Percentiles rank a stretch among this genome's conserved stretches.
phyloP scores from a whole-genome alignment of 352 stramenopile species.

The Pythium brassicae region DNA sequence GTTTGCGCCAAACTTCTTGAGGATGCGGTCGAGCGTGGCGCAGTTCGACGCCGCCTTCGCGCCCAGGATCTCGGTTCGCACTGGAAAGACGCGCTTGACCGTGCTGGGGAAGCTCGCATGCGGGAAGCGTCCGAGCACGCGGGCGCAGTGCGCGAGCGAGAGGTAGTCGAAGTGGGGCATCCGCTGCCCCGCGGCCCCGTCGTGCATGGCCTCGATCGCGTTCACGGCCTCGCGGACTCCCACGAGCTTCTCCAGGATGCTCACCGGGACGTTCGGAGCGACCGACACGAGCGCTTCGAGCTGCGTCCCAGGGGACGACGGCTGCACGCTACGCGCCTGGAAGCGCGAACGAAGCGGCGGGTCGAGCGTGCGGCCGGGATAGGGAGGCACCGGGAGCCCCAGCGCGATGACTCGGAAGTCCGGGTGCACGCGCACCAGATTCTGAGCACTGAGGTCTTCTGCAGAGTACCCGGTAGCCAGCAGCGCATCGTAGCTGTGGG shows the following conservation, averaged over 20 bases:
- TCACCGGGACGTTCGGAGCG: constrained; percentile 43
- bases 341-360: constrained; percentile 86
- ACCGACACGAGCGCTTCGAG: constrained; percentile 46
- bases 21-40: constrained; percentile 48
- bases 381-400: constrained; percentile 82
- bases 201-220: constrained; percentile 57
- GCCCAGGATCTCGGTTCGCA: constrained; percentile 42
- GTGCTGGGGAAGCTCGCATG: constrained; percentile 26
- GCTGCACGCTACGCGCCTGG: constrained; percentile 66
- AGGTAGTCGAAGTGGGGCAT: constrained; percentile 75
- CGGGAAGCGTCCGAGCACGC: constrained; percentile 50
- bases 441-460: constrained; percentile 45
- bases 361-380: constrained; percentile 80
- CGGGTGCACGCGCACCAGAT: constrained; percentile 82
- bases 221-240: constrained; percentile 69
- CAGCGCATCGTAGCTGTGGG: constrained; percentile 56
- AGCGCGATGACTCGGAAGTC: constrained; percentile 94
- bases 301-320: constrained; percentile 57
- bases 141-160: constrained; percentile 54
- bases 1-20: constrained; percentile 36
- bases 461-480: constrained; percentile 46
- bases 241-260: constrained; percentile 60
- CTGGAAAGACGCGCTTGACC: constrained; percentile 53
- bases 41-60: constrained; percentile 34
- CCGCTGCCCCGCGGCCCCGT: constrained; percentile 25